These are phyloP conservation scores for Jackrogersella minutella DNA, from an alignment of 495 filamentous ascomycete genomes.

Conservation along the genomic window DNA sequence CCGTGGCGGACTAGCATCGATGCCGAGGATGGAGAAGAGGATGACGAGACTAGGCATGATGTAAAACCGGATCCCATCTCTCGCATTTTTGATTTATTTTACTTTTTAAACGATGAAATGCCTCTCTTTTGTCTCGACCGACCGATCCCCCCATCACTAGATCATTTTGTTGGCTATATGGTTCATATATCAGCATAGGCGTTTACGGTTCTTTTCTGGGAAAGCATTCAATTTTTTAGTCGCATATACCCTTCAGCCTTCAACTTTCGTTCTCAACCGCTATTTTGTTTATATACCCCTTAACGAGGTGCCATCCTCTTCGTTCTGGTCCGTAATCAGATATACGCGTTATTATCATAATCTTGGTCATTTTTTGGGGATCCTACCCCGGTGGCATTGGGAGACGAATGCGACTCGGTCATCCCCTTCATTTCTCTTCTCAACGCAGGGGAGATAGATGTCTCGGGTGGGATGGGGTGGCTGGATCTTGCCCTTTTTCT, in stretches of 20 bases:
- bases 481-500: too few relatives aligned
- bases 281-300: slow-evolving; percentile 31
- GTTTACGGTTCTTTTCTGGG: slow-evolving; percentile 26
- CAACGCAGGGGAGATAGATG: background rate
- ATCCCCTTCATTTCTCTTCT: slow-evolving; percentile 1
- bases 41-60: slow-evolving; percentile 91
- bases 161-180: slow-evolving; percentile 8
- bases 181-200: slow-evolving; percentile 33
- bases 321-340: slow-evolving; percentile 25
- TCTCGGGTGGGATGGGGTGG: background rate
- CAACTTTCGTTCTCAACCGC: slow-evolving; percentile 13
- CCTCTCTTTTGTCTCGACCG: slow-evolving; percentile 29
- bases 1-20: slow-evolving; percentile 39
- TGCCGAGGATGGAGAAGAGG: slow-evolving; percentile 71
- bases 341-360: slow-evolving; percentile 26
- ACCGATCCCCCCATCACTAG: slow-evolving; percentile 6
- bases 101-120: slow-evolving; percentile 31
- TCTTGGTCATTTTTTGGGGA: slow-evolving; percentile 14
- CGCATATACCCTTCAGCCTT: slow-evolving; percentile 41
- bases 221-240: slow-evolving; percentile 25
- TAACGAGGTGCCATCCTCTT: slow-evolving; percentile 16
- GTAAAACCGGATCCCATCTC: slow-evolving; percentile 47
- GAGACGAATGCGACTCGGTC: background rate
- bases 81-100: slow-evolving; percentile 6
- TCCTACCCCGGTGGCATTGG: slow-evolving; percentile 14